Base-by-base conservation (phyloP, 2,329 filamentous ascomycete species). In the Aureobasidium sp. region DNA sequence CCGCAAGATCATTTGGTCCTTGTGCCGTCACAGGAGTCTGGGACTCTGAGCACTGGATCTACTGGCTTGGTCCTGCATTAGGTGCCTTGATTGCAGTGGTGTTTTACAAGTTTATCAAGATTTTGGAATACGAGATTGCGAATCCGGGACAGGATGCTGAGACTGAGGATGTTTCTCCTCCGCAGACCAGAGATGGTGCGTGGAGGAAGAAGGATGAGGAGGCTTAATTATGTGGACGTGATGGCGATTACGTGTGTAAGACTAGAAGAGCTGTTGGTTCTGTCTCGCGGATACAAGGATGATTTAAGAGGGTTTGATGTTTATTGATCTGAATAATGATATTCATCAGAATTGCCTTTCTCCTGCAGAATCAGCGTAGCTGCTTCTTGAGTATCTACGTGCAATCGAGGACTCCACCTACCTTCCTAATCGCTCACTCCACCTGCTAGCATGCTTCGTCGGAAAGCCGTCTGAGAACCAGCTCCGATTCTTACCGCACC, bases 11-110 rank as follows among this genome's bases (percentile, higher is more conserved):
- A 17, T 77, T 78, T 34, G 76, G 76, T 1, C 76, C 76, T 0
- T 74, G 71, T 46, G 74, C 78, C 0, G 72, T 75, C 0, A 75
- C 72, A 0, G 63, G 65, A 2, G 68, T 67, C 4, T 78, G 76
- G 64, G 72, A 73, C 6, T 57, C 64, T 0, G 74, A 77, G 56
- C 76, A 78, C 65, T 78, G 76, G 66, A 74, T 78, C 2, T 78
- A 78, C 63, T 62, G 76, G 61, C 2, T 59, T 0, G 61, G 61
- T 7, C 61, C 61, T 2, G 53, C 39, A 1, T 12, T 63, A 7
- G 61, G 61, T 2, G 55, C 61, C 0, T 8, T 63, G 1, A 46
- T 76, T 20, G 75, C 75, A 1, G 73, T 68, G 13, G 72, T 63
- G 3, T 74, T 76, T 64, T 77, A 76, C 50, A 71, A 67, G 48